A percentile compares a stretch with the other conserved stretches of the same genome.
phyloP scores from a whole-genome alignment of 257 asterid species.

The Solanum etuberosum region DNA sequence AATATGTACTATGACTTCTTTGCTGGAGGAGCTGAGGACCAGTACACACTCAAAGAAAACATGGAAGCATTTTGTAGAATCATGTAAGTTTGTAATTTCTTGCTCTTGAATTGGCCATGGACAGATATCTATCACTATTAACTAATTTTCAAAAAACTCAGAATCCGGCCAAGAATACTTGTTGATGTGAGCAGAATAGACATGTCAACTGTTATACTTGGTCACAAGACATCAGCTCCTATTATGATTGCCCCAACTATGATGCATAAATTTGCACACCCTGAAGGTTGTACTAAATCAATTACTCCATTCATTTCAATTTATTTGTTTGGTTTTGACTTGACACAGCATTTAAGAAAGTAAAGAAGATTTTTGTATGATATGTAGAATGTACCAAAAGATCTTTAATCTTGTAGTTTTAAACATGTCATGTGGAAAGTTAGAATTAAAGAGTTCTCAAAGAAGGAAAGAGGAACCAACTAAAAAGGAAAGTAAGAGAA shows the following conservation, averaged over 20 bases:
- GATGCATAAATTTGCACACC: slow-evolving; percentile 36
- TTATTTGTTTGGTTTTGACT: background rate
- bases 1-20: slow-evolving; percentile 53
- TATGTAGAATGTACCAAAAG: background rate
- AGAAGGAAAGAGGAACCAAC: background rate
- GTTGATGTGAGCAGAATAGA: slow-evolving; percentile 47
- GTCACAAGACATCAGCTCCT: slow-evolving; percentile 37
- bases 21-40: slow-evolving; percentile 61
- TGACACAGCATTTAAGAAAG: background rate
- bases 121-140: background rate
- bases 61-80: slow-evolving; percentile 39
- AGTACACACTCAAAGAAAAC: slow-evolving; percentile 44
- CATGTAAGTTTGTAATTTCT: slow-evolving; percentile 13
- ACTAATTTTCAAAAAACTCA: background rate
- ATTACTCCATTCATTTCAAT: background rate
- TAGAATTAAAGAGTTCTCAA: background rate
- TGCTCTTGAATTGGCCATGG: background rate
- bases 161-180: slow-evolving; percentile 43
- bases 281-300: slow-evolving; percentile 24
- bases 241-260: slow-evolving; percentile 50
- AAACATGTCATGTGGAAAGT: background rate
- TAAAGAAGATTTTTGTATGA: background rate
- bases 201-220: slow-evolving; percentile 35
- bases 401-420: background rate
- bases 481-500: background rate